Conservation (phyloP, 2,329 filamentous ascomycete species). For the Sphaerulina vaccinii region DNA sequence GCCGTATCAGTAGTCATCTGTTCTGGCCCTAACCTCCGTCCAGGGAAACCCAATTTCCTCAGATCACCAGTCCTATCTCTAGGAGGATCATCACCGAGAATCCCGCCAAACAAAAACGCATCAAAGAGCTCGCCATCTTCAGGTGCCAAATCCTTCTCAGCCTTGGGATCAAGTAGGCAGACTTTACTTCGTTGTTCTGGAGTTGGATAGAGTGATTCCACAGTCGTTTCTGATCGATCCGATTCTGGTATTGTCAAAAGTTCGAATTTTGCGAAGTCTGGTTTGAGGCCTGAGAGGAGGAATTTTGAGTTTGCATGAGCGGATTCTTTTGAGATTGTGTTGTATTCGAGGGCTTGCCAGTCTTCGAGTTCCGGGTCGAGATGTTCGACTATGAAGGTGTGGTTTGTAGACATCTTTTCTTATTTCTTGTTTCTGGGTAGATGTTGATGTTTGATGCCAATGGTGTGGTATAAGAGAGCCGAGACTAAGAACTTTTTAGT, state of each 20-base stretch:
- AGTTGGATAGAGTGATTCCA: conserved; percentile 71
- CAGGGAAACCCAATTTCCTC: conserved; percentile 86
- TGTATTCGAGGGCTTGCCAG: conserved; percentile 94
- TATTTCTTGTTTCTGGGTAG: background rate
- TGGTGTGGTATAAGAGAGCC: background rate
- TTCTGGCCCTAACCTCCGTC: conserved; percentile 81
- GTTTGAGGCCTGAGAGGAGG: conserved; percentile 34
- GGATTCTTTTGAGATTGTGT: conserved; percentile 80
- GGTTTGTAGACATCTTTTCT: conserved; percentile 13
- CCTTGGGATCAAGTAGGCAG: conserved; percentile 86
- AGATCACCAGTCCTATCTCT: conserved; percentile 92
- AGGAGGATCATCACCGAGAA: conserved; percentile 56
- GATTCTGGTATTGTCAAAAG: conserved; percentile 19
- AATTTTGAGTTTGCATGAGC: conserved; percentile 58
- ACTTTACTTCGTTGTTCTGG: conserved; percentile 69
- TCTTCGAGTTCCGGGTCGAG: conserved; percentile 89
- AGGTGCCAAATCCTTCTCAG: conserved; percentile 75
- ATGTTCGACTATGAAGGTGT: conserved; percentile 93
- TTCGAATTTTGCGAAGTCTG: conserved; percentile 55
- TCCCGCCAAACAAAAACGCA: conserved; percentile 92
- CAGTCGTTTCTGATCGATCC: conserved; percentile 49
- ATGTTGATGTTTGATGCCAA: background rate
- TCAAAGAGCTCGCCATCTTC: conserved; percentile 82
- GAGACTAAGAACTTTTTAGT: conserved; percentile 11
- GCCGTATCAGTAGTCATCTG: conserved; percentile 99